Evolutionary conservation across 192 early-diverging fungal species (phyloP), one percentile per base, ranked within the genome.

Genomic region (Pilobolus umbonatus): DNA sequence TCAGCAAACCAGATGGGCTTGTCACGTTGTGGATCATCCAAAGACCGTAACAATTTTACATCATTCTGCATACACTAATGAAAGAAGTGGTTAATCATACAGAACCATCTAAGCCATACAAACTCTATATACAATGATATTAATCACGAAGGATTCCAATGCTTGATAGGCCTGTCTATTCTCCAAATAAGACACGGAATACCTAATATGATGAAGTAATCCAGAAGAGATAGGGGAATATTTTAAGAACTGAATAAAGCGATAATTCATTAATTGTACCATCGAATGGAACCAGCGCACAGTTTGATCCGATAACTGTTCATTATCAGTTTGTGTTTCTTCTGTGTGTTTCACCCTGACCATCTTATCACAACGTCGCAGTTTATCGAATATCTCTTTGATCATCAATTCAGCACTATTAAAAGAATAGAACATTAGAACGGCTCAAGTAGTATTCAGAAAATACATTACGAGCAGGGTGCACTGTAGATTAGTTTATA

Each of bases 401-500:
- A 87, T 81, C 70, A 88, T 79, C 7, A 81, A 72, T 58, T 87
- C 85, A 40, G 78, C 71, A 0, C 74, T 75, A 68, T 24, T 39
- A 45, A 24, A 34, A 55, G 10, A 32, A 39, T 36, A 58, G 30
- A 61, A 31, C 21, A 53, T 11, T 5, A 24, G 19, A 29, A 39
- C 5, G 36, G 31, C 24, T 50, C 25, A 25, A 1, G 26, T 14
- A 25, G 31, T 25, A 35, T 36, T 35, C 4, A 19, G 2, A 22
- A 24, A 22, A 19, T 45, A 30, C 68, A 69, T 68, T 82, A 83
- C 60, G 87, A 84, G 55, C 84, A 86, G 31, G 88, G 88, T 42
- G 85, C 79, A 60, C 80, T 85, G 61, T 85, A 84, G n/a, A 88
- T 60, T 29, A 88, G 59, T 55, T 85, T 87, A 57, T 88, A 91